phyloP scores from a whole-genome alignment of 2,329 filamentous ascomycete genomes.

The Venturia effusa region DNA sequence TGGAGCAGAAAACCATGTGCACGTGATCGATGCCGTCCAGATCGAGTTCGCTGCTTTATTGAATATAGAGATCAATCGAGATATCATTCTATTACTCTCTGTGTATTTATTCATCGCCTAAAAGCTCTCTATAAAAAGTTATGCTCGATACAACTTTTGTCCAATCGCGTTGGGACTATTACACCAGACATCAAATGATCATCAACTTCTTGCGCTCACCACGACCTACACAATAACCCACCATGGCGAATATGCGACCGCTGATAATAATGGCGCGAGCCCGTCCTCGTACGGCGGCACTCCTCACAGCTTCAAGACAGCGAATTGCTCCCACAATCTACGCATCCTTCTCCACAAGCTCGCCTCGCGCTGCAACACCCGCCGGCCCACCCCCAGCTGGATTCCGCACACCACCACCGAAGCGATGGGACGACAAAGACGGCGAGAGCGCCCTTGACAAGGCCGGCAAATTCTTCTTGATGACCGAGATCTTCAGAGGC shows the following conservation, averaged over 20 bases:
- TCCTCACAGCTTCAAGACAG: background rate
- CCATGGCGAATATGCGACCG: constrained; percentile 38
- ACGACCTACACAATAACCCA: constrained; percentile 13
- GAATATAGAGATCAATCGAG: background rate
- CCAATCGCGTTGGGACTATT: background rate
- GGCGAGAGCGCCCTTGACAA: constrained; percentile 66
- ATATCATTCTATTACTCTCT: background rate
- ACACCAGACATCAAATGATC: constrained; percentile 19
- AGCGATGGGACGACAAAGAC: constrained; percentile 69
- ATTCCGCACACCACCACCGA: constrained; percentile 65
- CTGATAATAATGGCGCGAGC: constrained; percentile 37
- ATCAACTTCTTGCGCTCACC: constrained; percentile 16
- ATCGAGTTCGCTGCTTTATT: background rate
- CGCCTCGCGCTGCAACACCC: constrained; percentile 53
- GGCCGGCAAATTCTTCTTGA: constrained; percentile 85
- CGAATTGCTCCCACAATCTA: background rate
- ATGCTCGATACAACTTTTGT: background rate
- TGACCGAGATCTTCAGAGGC: constrained; percentile 90
- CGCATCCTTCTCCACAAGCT: constrained; percentile 50
- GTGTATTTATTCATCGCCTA: background rate
- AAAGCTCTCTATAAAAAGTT: background rate
- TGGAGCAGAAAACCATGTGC: background rate
- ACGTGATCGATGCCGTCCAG: background rate
- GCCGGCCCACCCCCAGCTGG: constrained; percentile 62
- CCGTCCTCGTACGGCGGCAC: background rate